Evolutionary conservation across 768 basidiomycete species (phyloP).

Genomic region (Termitomyces heimii): DNA sequence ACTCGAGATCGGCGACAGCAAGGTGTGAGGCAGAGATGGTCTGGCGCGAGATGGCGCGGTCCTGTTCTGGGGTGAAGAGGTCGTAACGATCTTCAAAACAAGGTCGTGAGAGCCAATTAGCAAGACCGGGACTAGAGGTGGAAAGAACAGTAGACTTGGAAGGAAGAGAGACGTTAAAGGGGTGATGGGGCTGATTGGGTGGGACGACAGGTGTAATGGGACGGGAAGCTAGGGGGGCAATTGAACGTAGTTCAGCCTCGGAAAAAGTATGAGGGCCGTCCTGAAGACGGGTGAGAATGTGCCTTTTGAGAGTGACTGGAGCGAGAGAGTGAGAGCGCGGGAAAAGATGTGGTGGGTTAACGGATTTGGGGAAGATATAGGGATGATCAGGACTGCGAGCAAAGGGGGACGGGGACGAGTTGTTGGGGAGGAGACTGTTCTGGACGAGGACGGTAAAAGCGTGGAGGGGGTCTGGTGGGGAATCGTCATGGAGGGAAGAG

Average conservation of each 20-base stretch:
- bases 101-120: constrained; percentile 65
- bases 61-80: constrained; percentile 42
- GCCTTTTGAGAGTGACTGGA: constrained; percentile 42
- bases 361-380: constrained; percentile 50
- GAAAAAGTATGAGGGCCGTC: constrained; percentile 25
- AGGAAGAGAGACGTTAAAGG: constrained; percentile 30
- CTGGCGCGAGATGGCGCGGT: constrained; percentile 27
- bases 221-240: constrained; percentile 38
- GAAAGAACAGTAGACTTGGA: constrained; percentile 24
- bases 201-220: constrained; percentile 17
- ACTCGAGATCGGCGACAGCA: constrained; percentile 70
- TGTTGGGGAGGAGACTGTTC: constrained; percentile 37
- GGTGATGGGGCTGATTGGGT: constrained; percentile 17
- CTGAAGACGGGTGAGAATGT: constrained; percentile 41
- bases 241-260: constrained; percentile 33
- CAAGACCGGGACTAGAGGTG: constrained; percentile 49
- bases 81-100: constrained; percentile 70
- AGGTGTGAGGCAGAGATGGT: constrained; percentile 43
- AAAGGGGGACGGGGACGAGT: constrained; percentile 45
- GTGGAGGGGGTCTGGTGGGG: constrained; percentile 2
- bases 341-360: constrained; percentile 32
- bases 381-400: constrained; percentile 28
- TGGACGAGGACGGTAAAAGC: constrained; percentile 33
- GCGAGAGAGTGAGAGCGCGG: constrained; percentile 33
- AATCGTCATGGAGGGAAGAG: constrained; percentile 7